phyloP scores from a whole-genome alignment of 129 eudicot genomes.

The Gnaphalium uliginosum region DNA sequence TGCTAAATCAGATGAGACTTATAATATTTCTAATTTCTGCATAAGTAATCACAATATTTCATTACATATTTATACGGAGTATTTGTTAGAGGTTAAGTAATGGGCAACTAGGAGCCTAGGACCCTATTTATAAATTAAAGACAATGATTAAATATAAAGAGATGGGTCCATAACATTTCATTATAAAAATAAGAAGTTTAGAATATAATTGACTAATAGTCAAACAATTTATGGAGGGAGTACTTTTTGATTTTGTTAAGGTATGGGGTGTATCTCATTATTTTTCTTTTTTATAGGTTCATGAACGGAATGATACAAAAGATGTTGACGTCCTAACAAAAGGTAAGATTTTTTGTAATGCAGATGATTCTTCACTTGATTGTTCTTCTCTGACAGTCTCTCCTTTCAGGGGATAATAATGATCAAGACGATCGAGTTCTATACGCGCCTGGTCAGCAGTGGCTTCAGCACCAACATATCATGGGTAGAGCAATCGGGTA shows the following conservation, averaged over 20 bases:
- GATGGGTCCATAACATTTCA: not conserved
- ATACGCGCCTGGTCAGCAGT: conserved; percentile 83
- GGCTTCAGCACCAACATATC: conserved; percentile 74
- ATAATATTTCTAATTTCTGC: not conserved
- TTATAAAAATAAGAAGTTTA: not conserved
- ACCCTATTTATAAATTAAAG: too few relatives aligned
- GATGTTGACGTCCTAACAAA: conserved; percentile 79
- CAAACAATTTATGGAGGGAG: not conserved
- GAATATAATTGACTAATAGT: not conserved
- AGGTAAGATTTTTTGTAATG: conserved; percentile 44
- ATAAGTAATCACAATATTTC: too few relatives aligned
- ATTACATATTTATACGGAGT: too few relatives aligned
- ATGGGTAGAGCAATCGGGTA: conserved; percentile 98
- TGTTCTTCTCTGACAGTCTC: conserved; percentile 9
- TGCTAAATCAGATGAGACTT: not conserved
- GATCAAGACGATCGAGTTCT: conserved; percentile 56
- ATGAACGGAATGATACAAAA: conserved; percentile 55
- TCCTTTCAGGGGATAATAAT: conserved; percentile 69
- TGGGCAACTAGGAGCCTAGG: too few relatives aligned
- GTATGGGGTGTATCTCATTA: not conserved
- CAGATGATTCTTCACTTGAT: not conserved
- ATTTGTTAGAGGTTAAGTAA: too few relatives aligned
- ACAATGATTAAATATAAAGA: too few relatives aligned
- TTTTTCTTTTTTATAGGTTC: conserved; percentile 51
- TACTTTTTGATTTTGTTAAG: conserved; percentile 5